phyloP scores from a whole-genome alignment of 2,329 filamentous ascomycete genomes.

The Aspergillus brasiliensis region DNA sequence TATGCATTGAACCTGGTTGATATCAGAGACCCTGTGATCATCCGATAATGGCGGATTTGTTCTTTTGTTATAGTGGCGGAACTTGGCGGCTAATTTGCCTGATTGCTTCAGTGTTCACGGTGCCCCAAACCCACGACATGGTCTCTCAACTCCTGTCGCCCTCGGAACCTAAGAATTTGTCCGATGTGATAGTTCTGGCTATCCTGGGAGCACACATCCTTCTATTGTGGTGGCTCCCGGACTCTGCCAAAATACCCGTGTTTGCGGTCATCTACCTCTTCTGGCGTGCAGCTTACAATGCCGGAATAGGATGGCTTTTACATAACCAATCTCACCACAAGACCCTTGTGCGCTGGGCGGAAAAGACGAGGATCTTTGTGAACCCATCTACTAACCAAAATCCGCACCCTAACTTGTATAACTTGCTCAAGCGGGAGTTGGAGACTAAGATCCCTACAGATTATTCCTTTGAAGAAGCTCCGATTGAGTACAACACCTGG shows the following conservation, averaged over 20 bases:
- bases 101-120: constrained; percentile 75
- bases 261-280: constrained; percentile 86
- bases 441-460: constrained; percentile 93
- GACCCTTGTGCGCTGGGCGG: constrained; percentile 83
- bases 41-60: not conserved
- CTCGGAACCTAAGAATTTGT: constrained; percentile 90
- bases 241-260: constrained; percentile 68
- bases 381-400: constrained; percentile 78
- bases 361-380: constrained; percentile 83
- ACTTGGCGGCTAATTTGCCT: constrained; percentile 8
- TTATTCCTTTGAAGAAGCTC: constrained; percentile 90
- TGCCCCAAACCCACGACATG: constrained; percentile 97
- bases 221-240: constrained; percentile 72
- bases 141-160: constrained; percentile 95
- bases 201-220: constrained; percentile 76
- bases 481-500: constrained; percentile 99
- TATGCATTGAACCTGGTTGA: not conserved
- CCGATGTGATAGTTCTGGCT: constrained; percentile 76
- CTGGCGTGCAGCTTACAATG: constrained; percentile 91
- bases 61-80: not conserved
- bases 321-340: constrained; percentile 88
- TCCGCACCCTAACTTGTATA: constrained; percentile 78
- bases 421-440: constrained; percentile 81
- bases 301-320: constrained; percentile 87
- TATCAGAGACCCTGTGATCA: not conserved